phyloP scores from a whole-genome alignment of 305 asterid species.

The Fraxinus floribunda region DNA sequence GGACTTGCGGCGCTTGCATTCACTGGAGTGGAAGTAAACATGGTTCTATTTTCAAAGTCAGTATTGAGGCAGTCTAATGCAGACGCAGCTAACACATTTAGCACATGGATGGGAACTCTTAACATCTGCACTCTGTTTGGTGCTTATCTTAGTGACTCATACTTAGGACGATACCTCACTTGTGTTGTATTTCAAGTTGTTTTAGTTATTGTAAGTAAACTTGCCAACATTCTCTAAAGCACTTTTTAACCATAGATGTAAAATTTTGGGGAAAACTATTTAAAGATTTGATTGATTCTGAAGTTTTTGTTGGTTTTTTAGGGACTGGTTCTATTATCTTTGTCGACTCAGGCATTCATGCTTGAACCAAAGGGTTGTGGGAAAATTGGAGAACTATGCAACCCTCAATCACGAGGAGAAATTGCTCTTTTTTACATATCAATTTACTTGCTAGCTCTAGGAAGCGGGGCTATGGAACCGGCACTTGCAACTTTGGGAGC shows the following conservation, averaged over 20 bases:
- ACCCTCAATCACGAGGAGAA: conserved; percentile 48
- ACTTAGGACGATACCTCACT: conserved; percentile 73
- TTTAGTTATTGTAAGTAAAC: conserved; percentile 59
- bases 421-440: conserved; percentile 63
- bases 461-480: conserved; percentile 86
- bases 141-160: conserved; percentile 85
- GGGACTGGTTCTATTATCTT: conserved; percentile 68
- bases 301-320: conserved; percentile 18
- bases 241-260: neutral
- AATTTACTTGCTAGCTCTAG: conserved; percentile 69
- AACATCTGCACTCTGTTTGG: conserved; percentile 73
- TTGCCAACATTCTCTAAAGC: neutral
- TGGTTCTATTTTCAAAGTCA: conserved; percentile 73
- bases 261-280: neutral
- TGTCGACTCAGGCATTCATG: conserved; percentile 64
- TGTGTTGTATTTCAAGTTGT: conserved; percentile 68
- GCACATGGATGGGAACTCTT: conserved; percentile 84
- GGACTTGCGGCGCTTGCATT: conserved; percentile 83
- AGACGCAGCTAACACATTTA: conserved; percentile 69
- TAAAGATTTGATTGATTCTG: neutral
- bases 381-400: conserved; percentile 45
- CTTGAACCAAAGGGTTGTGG: conserved; percentile 81
- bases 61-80: conserved; percentile 73
- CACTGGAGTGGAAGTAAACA: conserved; percentile 81
- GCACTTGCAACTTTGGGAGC: conserved; percentile 85